Conservation (phyloP, 768 basidiomycete genomes). For the Mycena albidolilacea region DNA sequence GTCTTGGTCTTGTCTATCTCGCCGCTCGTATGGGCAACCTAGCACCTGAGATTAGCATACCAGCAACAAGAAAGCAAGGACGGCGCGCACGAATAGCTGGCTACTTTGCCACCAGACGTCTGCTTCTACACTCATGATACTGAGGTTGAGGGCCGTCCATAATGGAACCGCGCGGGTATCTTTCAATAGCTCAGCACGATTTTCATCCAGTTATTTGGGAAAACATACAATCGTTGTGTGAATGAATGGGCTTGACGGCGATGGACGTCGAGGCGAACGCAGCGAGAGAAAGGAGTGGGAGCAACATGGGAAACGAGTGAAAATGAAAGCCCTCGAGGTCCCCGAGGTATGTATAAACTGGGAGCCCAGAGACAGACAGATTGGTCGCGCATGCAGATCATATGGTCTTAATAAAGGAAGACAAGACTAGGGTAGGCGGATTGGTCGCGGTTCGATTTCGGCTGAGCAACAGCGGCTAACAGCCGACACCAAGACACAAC, state of each 20-base stretch:
- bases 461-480: too few species aligned
- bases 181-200: conserved; percentile 22
- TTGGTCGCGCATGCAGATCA: background rate
- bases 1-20: conserved; percentile 52
- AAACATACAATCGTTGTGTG: conserved; percentile 58
- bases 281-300: conserved; percentile 32
- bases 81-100: conserved; percentile 50
- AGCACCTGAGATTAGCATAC: background rate
- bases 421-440: too few species aligned
- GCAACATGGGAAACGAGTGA: conserved; percentile 12
- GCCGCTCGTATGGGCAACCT: conserved; percentile 55
- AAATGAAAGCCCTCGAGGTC: too few species aligned
- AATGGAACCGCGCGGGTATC: conserved; percentile 57
- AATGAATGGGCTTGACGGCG: conserved; percentile 51
- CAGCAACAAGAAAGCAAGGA: background rate
- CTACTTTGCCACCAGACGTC: conserved; percentile 55
- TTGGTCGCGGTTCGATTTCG: too few species aligned
- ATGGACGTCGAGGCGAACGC: conserved; percentile 46
- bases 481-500: too few species aligned
- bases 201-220: background rate
- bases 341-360: background rate
- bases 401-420: background rate
- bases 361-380: background rate
- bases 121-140: conserved; percentile 58
- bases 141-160: conserved; percentile 55